These are phyloP conservation scores for Naganishia antarctica DNA, from an alignment of 768 basidiomycete genomes.

Conservation along the genomic window DNA sequence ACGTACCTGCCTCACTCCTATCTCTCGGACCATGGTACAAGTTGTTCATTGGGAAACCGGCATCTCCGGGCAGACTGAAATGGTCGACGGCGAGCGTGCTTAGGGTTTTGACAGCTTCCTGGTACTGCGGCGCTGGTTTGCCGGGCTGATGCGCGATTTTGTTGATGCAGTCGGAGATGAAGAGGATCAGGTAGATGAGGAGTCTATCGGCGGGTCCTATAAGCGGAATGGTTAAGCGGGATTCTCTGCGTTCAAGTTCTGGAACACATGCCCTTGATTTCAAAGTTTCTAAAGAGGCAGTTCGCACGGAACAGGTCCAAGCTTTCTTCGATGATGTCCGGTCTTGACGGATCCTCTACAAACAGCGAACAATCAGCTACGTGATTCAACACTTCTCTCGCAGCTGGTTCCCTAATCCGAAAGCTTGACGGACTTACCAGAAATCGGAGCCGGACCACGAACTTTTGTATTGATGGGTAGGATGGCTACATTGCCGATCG, in stretches of 20 bases:
- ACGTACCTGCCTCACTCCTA: constrained; percentile 73
- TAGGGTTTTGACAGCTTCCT: constrained; percentile 79
- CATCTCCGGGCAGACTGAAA: constrained; percentile 92
- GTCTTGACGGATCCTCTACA: constrained; percentile 71
- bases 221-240: neutral
- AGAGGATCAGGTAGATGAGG: constrained; percentile 94
- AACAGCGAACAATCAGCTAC: too few species aligned
- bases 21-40: constrained; percentile 77
- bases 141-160: constrained; percentile 63
- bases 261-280: constrained; percentile 68
- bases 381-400: too few species aligned
- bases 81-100: constrained; percentile 90
- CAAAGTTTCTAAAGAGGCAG: constrained; percentile 98
- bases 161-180: constrained; percentile 91
- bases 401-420: too few species aligned
- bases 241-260: neutral
- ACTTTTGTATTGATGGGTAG: constrained; percentile 86
- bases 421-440: constrained; percentile 43
- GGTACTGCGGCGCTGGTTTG: constrained; percentile 53
- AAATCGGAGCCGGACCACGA: constrained; percentile 82
- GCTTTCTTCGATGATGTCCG: constrained; percentile 92
- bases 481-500: constrained; percentile 82
- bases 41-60: constrained; percentile 85
- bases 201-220: constrained; percentile 74
- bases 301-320: constrained; percentile 97